phyloP scores from a whole-genome alignment of 116 monocot species.

The Zostera marina region DNA sequence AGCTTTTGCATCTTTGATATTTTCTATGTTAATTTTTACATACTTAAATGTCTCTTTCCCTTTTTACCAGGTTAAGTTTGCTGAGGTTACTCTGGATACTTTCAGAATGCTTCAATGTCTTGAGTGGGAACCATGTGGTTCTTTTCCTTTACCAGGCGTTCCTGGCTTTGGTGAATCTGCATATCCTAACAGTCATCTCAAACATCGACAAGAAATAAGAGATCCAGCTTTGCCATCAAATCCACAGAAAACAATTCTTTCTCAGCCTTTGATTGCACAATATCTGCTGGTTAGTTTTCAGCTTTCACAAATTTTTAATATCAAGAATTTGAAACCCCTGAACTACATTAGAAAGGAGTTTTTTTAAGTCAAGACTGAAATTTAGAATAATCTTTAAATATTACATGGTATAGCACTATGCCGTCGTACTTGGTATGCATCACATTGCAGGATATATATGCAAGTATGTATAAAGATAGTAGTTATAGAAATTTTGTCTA shows the following conservation, averaged over 20 bases:
- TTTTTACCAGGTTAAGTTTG: conserved; percentile 47
- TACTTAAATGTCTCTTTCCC: too few relatives aligned
- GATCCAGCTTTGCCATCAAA: conserved; percentile 67
- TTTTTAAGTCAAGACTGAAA: too few relatives aligned
- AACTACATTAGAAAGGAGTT: too few relatives aligned
- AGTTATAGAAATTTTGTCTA: too few relatives aligned
- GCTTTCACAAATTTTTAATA: conserved; percentile 1
- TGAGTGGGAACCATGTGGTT: conserved; percentile 90
- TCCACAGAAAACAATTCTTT: conserved; percentile 52
- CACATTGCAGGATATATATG: too few relatives aligned
- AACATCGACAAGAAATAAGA: conserved; percentile 52
- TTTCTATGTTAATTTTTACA: background rate
- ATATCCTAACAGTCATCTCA: conserved; percentile 28
- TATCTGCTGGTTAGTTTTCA: conserved; percentile 56
- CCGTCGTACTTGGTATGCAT: too few relatives aligned
- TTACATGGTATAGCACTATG: too few relatives aligned
- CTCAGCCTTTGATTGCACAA: conserved; percentile 57
- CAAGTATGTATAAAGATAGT: too few relatives aligned
- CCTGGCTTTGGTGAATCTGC: conserved; percentile 23
- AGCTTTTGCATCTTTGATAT: background rate
- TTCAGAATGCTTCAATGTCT: conserved; percentile 90
- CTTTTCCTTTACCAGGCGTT: conserved; percentile 32
- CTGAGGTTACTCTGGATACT: conserved; percentile 65
- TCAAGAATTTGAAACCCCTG: background rate
- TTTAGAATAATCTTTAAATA: too few relatives aligned